phyloP scores from a whole-genome alignment of 2,329 filamentous ascomycete species.

The Sclerotinia trifoliorum region DNA sequence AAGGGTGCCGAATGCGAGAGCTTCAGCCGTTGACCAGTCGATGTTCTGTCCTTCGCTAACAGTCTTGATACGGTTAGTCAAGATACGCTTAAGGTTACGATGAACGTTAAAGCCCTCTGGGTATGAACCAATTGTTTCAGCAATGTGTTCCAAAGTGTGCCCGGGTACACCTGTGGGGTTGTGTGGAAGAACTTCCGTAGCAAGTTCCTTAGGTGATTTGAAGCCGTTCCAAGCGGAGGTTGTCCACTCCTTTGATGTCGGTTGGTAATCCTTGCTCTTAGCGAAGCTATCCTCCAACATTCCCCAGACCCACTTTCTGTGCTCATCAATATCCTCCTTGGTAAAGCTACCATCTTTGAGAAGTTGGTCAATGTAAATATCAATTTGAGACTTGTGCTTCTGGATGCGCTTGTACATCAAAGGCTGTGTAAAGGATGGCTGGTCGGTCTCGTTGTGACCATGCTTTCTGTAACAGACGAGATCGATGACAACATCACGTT shows the following conservation, averaged over 20 bases:
- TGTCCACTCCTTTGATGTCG: slow-evolving; percentile 95
- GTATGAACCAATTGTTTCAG: slow-evolving; percentile 70
- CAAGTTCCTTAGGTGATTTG: slow-evolving; percentile 97
- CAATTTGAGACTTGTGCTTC: slow-evolving; percentile 78
- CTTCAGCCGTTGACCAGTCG: slow-evolving; percentile 96
- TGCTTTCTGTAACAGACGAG: slow-evolving; percentile 99
- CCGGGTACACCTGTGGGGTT: slow-evolving; percentile 77
- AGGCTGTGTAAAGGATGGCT: slow-evolving; percentile 98
- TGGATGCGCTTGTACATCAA: slow-evolving; percentile 99
- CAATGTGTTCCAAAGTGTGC: slow-evolving; percentile 77
- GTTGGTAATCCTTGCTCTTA: slow-evolving; percentile 96
- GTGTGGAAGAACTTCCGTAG: slow-evolving; percentile 90
- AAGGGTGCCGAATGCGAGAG: slow-evolving; percentile 87
- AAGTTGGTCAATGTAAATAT: slow-evolving; percentile 89
- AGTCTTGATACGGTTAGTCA: slow-evolving; percentile 84
- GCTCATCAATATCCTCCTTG: slow-evolving; percentile 96
- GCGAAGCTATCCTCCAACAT: slow-evolving; percentile 98
- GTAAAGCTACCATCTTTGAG: slow-evolving; percentile 91
- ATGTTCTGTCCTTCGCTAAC: slow-evolving; percentile 91
- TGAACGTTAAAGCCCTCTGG: slow-evolving; percentile 88
- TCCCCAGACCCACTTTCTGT: slow-evolving; percentile 99
- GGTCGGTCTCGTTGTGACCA: slow-evolving; percentile 98
- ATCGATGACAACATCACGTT: slow-evolving; percentile 96
- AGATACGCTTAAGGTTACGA: slow-evolving; percentile 95
- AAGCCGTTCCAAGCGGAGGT: slow-evolving; percentile 99